These are phyloP conservation scores for Elsinoe fawcettii DNA, from an alignment of 2,329 filamentous ascomycete genomes.

Conservation along the genomic window DNA sequence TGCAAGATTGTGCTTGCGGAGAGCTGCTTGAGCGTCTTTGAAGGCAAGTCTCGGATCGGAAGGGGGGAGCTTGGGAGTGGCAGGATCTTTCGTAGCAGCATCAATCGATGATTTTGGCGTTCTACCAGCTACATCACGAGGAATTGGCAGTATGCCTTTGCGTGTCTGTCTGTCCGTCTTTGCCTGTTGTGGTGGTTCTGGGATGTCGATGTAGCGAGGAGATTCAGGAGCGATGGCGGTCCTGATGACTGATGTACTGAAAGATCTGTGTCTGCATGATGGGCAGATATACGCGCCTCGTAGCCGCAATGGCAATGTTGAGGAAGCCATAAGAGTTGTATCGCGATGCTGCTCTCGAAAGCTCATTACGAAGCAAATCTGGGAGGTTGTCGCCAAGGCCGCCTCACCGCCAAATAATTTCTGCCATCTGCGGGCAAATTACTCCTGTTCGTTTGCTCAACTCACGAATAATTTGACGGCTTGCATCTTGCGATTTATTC, in stretches of 20 bases:
- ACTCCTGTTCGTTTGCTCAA: neutral
- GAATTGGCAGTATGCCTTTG: constrained; percentile 75
- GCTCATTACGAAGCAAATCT: constrained; percentile 10
- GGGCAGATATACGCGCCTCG: constrained; percentile 30
- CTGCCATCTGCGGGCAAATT: constrained; percentile 8
- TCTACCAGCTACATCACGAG: constrained; percentile 65
- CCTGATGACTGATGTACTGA: constrained; percentile 39
- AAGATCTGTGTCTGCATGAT: constrained; percentile 32
- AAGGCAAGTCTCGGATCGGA: constrained; percentile 43
- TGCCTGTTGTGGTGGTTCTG: constrained; percentile 65
- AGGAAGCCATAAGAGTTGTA: constrained; percentile 32
- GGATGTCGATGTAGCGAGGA: constrained; percentile 77
- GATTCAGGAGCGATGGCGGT: constrained; percentile 68
- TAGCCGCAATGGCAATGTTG: constrained; percentile 28
- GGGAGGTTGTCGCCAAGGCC: constrained; percentile 8
- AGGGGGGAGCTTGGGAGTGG: constrained; percentile 17
- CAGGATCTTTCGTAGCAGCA: constrained; percentile 28
- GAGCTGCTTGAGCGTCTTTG: constrained; percentile 65
- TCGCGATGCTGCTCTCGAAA: neutral
- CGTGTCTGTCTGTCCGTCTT: constrained; percentile 42
- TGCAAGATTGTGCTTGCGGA: constrained; percentile 60
- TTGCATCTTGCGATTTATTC: too few relatives aligned
- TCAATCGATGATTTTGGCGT: constrained; percentile 18
- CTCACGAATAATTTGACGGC: neutral
- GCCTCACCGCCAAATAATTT: constrained; percentile 7